phyloP scores from a whole-genome alignment of 495 filamentous ascomycete species.

The Talaromyces ruber region DNA sequence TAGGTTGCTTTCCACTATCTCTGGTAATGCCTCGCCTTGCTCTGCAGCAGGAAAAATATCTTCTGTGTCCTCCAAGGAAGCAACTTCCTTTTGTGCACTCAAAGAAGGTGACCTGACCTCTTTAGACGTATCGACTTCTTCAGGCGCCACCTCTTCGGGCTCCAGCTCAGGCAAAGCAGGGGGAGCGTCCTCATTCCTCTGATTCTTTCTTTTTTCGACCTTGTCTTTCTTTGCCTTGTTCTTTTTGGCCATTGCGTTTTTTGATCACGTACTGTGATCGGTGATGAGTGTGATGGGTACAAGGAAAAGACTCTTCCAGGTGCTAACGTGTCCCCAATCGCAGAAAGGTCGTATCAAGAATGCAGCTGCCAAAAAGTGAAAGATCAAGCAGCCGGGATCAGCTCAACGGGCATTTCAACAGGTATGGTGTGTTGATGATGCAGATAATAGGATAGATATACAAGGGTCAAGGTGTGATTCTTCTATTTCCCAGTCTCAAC shows the following conservation, averaged over 20 bases:
- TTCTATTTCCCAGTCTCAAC: neutral
- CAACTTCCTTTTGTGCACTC: neutral
- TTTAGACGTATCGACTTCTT: neutral
- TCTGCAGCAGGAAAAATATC: neutral
- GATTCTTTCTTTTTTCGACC: constrained; percentile 27
- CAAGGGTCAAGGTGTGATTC: neutral
- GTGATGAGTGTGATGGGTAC: neutral
- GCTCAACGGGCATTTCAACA: neutral
- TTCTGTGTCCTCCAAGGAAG: neutral
- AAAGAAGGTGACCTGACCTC: neutral
- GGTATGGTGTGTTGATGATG: neutral
- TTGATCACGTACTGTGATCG: constrained; percentile 20
- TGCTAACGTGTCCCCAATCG: constrained; percentile 36
- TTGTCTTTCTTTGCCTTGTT: constrained; percentile 28
- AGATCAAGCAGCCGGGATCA: neutral
- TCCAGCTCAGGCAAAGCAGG: neutral
- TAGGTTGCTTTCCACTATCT: neutral
- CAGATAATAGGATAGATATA: constrained; percentile 2
- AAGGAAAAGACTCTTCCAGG: constrained; percentile 9
- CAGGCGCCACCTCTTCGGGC: neutral
- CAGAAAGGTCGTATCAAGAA: neutral
- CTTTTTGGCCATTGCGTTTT: constrained; percentile 22
- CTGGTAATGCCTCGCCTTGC: neutral
- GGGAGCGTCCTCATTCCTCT: constrained; percentile 22
- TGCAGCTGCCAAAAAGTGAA: neutral